Base-by-base conservation (phyloP, 345 rosid species). In the Hevea brasiliensis region DNA sequence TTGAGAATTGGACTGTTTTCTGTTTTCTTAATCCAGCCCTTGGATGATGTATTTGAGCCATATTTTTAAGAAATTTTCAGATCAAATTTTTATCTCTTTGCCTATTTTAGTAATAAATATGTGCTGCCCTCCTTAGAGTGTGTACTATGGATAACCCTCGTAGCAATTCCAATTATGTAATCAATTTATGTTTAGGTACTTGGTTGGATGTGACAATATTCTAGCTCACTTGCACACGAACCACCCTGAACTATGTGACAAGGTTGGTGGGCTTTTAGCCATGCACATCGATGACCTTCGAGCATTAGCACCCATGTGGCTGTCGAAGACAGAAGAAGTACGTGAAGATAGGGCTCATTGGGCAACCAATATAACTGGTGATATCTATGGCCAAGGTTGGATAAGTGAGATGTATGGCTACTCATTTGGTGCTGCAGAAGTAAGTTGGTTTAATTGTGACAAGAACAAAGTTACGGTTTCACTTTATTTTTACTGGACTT, bases 351-450 rank as follows among this genome's bases (percentile, higher is more conserved):
- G 79, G 72, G 89, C 88, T 81, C 99, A 93, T 77, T 95, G 99
- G 98, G 74, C 86, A 37, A 95, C 99, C 80, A 93, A 95, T 71
- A 74, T 95, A 74, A 95, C 99, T 12, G 99, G 99, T n/a, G 99
- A 95, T 76, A 90, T 93, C 79, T 95, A 95, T 57, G 97, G 90
- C 9, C 65, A 81, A 84, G 98, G 99, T 72, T 95, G 98, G 99
- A 95, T 95, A 69, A 95, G 99, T 78, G 99, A 95, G 88, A 95
- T 95, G 98, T 95, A 93, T 82, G 99, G 99, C 81, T 95, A 95
- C 87, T 92, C 99, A 51, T 95, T 95, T 80, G 99, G 99, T 79
- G 99, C 99, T 12, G 98, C 99, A 32, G 93, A 95, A 76, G 99
- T 95, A 73, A 70, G 84, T 70, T 70, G 23, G 26, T 78, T 40